phyloP scores from a whole-genome alignment of 2,329 filamentous ascomycete genomes.

The Ophiostoma sp. region DNA sequence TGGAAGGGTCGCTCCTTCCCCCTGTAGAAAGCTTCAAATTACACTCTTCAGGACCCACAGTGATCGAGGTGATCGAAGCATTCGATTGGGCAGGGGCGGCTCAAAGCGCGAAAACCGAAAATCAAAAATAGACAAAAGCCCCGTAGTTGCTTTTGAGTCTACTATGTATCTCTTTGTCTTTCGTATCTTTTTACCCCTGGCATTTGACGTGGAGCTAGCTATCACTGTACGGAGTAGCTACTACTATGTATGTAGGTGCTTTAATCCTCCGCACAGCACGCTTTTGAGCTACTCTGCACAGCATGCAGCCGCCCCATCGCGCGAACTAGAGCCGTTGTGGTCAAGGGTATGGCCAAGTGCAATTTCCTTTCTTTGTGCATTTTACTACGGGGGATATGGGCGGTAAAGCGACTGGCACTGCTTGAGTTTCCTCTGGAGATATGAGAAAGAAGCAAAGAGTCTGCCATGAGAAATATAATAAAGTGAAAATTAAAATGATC shows the following conservation, averaged over 20 bases:
- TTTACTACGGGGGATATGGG: background rate
- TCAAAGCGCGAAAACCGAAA: background rate
- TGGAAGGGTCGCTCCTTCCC: background rate
- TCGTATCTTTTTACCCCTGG: conserved; percentile 8
- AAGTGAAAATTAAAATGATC: background rate
- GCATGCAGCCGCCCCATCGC: background rate
- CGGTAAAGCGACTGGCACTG: background rate
- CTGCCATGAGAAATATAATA: background rate
- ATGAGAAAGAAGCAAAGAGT: background rate
- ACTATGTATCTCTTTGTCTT: background rate
- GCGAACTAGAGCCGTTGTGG: conserved; percentile 17
- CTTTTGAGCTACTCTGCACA: background rate
- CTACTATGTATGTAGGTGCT: no score
- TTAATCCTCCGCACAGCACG: conserved; percentile 12
- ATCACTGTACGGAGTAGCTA: no score
- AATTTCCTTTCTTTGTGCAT: conserved; percentile 22
- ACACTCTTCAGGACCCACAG: background rate
- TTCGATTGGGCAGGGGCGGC: background rate
- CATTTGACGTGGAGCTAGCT: background rate
- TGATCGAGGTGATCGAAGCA: background rate
- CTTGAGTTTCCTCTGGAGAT: background rate
- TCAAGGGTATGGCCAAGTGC: conserved; percentile 19
- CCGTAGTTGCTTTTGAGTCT: background rate
- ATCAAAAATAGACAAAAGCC: background rate
- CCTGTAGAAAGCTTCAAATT: conserved; percentile 6